Base-by-base conservation (phyloP, 768 basidiomycete genomes). In the Suillus lakei region DNA sequence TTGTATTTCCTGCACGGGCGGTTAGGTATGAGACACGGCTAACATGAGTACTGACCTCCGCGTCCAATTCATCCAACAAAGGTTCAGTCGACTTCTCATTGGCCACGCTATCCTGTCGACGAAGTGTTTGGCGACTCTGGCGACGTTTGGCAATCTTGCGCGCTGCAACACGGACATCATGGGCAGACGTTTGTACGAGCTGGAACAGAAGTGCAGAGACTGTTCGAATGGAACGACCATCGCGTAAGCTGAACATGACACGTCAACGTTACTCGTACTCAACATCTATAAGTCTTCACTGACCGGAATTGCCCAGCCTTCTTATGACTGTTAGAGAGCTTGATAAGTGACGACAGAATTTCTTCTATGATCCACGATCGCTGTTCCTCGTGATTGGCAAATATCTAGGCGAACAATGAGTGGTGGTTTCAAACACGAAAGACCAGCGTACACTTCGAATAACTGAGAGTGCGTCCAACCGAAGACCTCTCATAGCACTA, bases 281-380 rank as follows among this genome's bases (percentile, higher is more conserved):
- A 2, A 36, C 0, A 12, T 15, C 44, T 12, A 2, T 56, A 12
- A 61, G 26, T 36, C 16, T 32, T 9, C 5, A 78, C 88, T 16
- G 54, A 96, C 95, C 89, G 84, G 77, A 96, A 97, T 70, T 93
- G 93, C 0, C 95, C 92, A 58, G 91, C 93, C 69, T 91, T 91
- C 77, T 94, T 93, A 74, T 95, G 98, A 23, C 89, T 88, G 71
- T 95, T 93, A 3, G 94, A 92, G 28, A 96, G 82, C 77, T 95
- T 96, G 70, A 92, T 96, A 62, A 99, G 80, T 0, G 95, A 96
- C 10, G 88, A 86, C 32, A 99, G 73, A 39, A 99, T 96, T 77
- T 99, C 98, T 74, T 99, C 96, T n/a, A 99, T 91, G 67, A 99
- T 97, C 96, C 96, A 98, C 1, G 91, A 88, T 10, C 98, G 82